Evolutionary conservation across 495 filamentous ascomycete genomes (phyloP).

Genomic region (Darksidea phi): DNA sequence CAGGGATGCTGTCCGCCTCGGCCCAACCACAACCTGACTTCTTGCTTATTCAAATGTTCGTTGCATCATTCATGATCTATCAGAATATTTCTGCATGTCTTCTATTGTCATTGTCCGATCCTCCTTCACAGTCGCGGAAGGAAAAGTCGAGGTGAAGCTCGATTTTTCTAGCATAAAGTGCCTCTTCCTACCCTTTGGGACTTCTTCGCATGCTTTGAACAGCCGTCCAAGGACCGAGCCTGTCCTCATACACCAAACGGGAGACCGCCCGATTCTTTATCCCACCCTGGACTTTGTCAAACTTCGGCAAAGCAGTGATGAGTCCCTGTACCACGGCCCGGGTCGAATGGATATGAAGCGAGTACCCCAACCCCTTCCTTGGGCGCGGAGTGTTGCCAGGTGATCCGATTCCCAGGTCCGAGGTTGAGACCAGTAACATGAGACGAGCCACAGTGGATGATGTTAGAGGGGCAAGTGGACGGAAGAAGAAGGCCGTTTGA

Average conservation of each 20-base stretch:
- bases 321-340: conserved; percentile 5
- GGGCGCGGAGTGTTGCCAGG: conserved; percentile 10
- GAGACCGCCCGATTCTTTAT: neutral
- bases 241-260: no score
- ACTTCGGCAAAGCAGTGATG: neutral
- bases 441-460: conserved; percentile 14
- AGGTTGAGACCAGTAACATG: conserved; percentile 25
- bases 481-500: neutral
- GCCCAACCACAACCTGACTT: no score
- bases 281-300: neutral
- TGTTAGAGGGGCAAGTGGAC: neutral
- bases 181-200: no score
- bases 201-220: no score
- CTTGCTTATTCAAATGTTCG: no score
- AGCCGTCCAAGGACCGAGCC: no score
- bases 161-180: no score
- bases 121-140: no score
- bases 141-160: no score
- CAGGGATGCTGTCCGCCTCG: neutral
- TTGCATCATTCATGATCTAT: no score
- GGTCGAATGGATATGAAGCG: conserved; percentile 13
- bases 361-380: conserved; percentile 4
- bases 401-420: conserved; percentile 21
- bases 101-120: no score
- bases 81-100: no score